phyloP scores from a whole-genome alignment of 2,329 filamentous ascomycete genomes.

The Fusarium duplospermum region DNA sequence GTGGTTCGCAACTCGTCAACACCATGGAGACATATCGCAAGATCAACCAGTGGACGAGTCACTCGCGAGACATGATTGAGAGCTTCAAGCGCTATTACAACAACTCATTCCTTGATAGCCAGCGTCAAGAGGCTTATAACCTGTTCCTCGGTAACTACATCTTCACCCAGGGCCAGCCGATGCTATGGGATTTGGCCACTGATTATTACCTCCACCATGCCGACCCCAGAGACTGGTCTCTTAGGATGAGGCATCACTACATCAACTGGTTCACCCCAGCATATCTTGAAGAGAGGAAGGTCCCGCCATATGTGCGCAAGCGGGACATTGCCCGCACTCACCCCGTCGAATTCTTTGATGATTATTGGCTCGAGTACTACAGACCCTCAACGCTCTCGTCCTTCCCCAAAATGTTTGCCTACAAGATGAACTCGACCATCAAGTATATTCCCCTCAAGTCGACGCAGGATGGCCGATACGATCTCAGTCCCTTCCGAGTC shows the following conservation, averaged over 20 bases:
- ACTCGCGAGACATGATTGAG: slow-evolving; percentile 98
- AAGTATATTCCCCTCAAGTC: slow-evolving; percentile 83
- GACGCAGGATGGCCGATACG: slow-evolving; percentile 78
- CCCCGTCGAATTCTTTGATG: slow-evolving; percentile 76
- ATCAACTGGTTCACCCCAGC: slow-evolving; percentile 88
- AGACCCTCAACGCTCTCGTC: slow-evolving; percentile 88
- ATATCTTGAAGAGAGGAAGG: slow-evolving; percentile 70
- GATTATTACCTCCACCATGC: slow-evolving; percentile 97
- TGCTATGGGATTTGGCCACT: slow-evolving; percentile 95
- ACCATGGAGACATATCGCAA: slow-evolving; percentile 99
- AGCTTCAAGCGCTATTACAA: slow-evolving; percentile 99
- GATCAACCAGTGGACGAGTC: slow-evolving; percentile 98
- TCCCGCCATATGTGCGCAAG: slow-evolving; percentile 61
- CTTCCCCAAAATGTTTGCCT: slow-evolving; percentile 91
- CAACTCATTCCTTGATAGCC: slow-evolving; percentile 97
- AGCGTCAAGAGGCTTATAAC: slow-evolving; percentile 97
- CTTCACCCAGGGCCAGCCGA: slow-evolving; percentile 85
- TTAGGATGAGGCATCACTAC: slow-evolving; percentile 75
- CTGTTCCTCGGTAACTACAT: slow-evolving; percentile 97
- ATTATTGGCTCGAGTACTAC: slow-evolving; percentile 99
- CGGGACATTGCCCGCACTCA: slow-evolving; percentile 54
- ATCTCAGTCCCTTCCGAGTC: slow-evolving; percentile 89
- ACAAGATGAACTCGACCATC: slow-evolving; percentile 90
- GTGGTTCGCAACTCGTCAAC: slow-evolving; percentile 96
- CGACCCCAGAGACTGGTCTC: slow-evolving; percentile 79